Conservation (phyloP, 139 green algal genomes). For the Yamagishiella unicocca region DNA sequence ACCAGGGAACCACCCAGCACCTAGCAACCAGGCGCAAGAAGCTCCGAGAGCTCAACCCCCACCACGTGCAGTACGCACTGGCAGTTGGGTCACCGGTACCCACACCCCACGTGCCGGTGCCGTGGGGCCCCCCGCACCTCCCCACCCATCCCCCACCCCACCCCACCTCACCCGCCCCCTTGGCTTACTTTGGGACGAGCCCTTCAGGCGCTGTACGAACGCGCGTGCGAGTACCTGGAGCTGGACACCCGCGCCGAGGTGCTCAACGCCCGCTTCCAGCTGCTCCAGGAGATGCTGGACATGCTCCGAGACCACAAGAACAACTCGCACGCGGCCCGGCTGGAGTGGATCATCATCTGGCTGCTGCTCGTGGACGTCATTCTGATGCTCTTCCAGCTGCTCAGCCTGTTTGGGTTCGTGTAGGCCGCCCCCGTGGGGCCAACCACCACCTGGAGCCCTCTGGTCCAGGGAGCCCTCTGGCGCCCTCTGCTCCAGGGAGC, state of each 20-base stretch:
- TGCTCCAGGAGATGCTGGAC: slow-evolving; percentile 88
- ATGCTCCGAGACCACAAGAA: slow-evolving; percentile 82
- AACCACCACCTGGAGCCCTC: too few relatives aligned
- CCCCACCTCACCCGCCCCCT: not conserved
- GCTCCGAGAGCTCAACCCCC: too few relatives aligned
- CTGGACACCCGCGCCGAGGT: slow-evolving; percentile 66
- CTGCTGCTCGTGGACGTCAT: slow-evolving; percentile 60
- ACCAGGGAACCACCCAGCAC: too few relatives aligned
- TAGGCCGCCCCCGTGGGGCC: too few relatives aligned
- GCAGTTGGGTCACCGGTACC: too few relatives aligned
- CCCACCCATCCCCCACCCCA: not conserved
- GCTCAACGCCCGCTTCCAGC: slow-evolving; percentile 70
- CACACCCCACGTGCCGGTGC: too few relatives aligned
- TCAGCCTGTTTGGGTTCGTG: slow-evolving; percentile 56
- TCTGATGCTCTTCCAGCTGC: slow-evolving; percentile 64
- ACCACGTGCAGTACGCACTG: too few relatives aligned
- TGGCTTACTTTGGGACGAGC: too few relatives aligned
- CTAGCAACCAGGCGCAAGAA: too few relatives aligned
- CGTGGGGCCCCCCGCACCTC: too few relatives aligned
- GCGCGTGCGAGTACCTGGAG: slow-evolving; percentile 82
- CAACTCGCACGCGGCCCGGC: slow-evolving; percentile 69
- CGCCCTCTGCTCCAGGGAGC: too few relatives aligned
- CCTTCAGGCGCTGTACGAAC: slow-evolving; percentile 78
- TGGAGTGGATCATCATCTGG: slow-evolving; percentile 87
- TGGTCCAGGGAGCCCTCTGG: too few relatives aligned